Evolutionary conservation across 148 eudicot genomes (phyloP), one percentile per base, ranked within the genome.

Genomic region (Gaultheria prostrata): DNA sequence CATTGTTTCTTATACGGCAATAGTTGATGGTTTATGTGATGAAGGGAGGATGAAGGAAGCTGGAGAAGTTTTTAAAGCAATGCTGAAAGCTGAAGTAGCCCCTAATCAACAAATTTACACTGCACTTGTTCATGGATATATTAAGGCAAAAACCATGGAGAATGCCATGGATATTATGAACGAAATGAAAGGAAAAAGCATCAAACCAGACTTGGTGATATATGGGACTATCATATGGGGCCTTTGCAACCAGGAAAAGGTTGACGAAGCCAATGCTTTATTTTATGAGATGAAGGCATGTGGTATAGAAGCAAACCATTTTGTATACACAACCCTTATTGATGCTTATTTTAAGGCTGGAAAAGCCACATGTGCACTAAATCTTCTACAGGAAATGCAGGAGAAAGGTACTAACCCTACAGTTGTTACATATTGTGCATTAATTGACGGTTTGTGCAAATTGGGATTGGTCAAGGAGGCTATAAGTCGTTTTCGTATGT

Each of bases 361-460:
- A 75, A 88, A 93, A 78, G 81, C 89, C 45, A 78, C 70, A 24
- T 87, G 78, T 75, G 99, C 99, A 84, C 87, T 89, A 32, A 82
- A 82, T 82, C 69, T 93, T 77, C 90, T 90, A 73, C 85, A 86
- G 69, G 92, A 90, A 82, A 96, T 94, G 98, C 89, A 84, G 65
- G 91, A 90, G 59, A 79, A 81, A 72, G 89, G 87, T 73, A 88
- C 90, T 78, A 56, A 78, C 32, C 98, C 94, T 49, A 90, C 91
- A 35, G 84, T 89, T 78, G 93, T 94, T 81, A 93, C 99, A 84
- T 91, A 87, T 84, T 86, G 89, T 86, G 91, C 87, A 77, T 83
- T 94, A 67, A 91, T 94, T 83, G 95, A 94, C 82, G 97, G 99
- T 86, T 90, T 94, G 82, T 96, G 97, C 87, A 92, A 90, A 89